Base-by-base conservation (phyloP, 148 eudicot genomes). In the Spergularia marina region DNA sequence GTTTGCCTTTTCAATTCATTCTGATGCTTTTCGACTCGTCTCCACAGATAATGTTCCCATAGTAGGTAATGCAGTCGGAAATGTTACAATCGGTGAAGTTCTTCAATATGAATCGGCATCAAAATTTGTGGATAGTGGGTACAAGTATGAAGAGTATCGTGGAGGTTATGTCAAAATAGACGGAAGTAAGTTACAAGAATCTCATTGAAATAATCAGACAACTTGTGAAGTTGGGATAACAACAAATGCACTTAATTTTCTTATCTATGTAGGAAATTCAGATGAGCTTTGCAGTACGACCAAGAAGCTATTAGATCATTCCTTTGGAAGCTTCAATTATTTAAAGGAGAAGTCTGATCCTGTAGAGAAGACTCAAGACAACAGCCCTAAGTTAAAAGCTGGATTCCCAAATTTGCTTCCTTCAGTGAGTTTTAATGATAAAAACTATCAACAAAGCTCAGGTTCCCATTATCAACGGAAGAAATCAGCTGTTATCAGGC, bases 401-500 rank as follows among this genome's bases (percentile, higher is more conserved):
- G 84, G 90, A 16, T 74, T 84, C 12, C 86, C 89, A 17, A 78
- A 76, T 52, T 65, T 89, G 76, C 82, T 87, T 74, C 76, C 84
- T 74, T 78, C 87, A 17, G 7, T 84, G 60, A 87, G 87, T 74
- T 87, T 83, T 59, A 88, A 86, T 76, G 87, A 89, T 36, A 83
- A 82, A 80, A 85, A 79, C 74, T 44, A 60, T 36, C 71, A 74
- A 71, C 52, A 74, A 60, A 76, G 39, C 71, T 30, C 82, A 47
- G 82, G 70, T 44, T 61, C 65, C 20, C 90, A 77, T 65, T 68
- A 83, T 51, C 89, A 85, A 65, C 82, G 63, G 79, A 83, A 41
- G 84, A 85, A 76, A 84, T 83, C 97, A 34, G 76, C 91, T 41
- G 82, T 90, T 64, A 85, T 90, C 49, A 82, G 94, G 82, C 85